A percentile compares a stretch with the other conserved stretches of the same genome.
phyloP scores from a whole-genome alignment of 345 rosid species.

The Melaleuca alternifolia region DNA sequence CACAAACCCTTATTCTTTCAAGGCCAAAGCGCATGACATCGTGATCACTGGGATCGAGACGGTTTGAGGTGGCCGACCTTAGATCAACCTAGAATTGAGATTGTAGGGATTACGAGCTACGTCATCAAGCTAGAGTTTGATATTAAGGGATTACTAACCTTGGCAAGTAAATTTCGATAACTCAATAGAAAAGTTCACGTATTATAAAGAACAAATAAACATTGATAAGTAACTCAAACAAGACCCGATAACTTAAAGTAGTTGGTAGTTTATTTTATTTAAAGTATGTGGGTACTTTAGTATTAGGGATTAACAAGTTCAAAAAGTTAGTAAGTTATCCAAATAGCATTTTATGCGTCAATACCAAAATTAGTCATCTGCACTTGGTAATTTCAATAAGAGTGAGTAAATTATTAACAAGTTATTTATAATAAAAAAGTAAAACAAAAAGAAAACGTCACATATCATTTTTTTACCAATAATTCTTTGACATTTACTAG shows the following conservation, averaged over 20 bases:
- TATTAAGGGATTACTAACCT: neutral
- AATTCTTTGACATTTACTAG: neutral
- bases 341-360: neutral
- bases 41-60: too few species aligned
- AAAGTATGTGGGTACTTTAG: neutral
- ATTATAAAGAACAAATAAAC: neutral
- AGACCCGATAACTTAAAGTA: neutral
- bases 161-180: neutral
- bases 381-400: neutral
- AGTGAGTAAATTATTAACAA: neutral
- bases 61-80: too few species aligned
- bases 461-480: fast-evolving
- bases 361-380: neutral
- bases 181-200: neutral
- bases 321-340: neutral
- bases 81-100: neutral
- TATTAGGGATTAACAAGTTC: neutral
- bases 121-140: neutral
- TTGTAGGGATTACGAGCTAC: neutral
- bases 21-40: too few species aligned
- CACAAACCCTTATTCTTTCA: too few species aligned
- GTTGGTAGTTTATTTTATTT: neutral
- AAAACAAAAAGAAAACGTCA: neutral
- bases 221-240: neutral
- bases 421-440: neutral